A percentile compares a stretch with the other conserved stretches of the same genome.
Evolutionary conservation across 176 grass and related monocot species (phyloP).

Genomic region (Guadua angustifolia): DNA sequence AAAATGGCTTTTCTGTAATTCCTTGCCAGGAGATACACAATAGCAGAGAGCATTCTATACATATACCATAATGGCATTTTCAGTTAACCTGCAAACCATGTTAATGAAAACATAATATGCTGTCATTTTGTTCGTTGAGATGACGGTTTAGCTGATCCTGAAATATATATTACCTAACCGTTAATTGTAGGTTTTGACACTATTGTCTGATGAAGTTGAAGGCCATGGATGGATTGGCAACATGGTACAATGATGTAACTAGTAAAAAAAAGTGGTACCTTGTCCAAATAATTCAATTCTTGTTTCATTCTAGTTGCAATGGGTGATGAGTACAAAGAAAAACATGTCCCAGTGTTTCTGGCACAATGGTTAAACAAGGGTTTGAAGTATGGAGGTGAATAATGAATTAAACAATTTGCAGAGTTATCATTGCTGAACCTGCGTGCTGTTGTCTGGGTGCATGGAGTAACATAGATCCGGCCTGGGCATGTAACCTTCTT

Average conservation of each 20-base stretch:
- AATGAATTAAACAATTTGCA: not conserved
- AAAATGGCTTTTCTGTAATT: conserved; percentile 14
- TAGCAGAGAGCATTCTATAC: not conserved
- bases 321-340: not conserved
- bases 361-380: conserved; percentile 19
- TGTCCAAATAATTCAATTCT: not conserved
- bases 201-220: not conserved
- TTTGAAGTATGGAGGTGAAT: conserved; percentile 19
- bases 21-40: not conserved
- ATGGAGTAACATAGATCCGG: conserved; percentile 47
- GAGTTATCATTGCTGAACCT: conserved; percentile 39
- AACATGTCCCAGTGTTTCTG: not conserved
- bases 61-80: conserved; percentile 20
- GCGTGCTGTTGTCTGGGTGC: conserved; percentile 27
- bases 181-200: conserved; percentile 3
- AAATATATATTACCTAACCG: not conserved
- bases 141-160: not conserved
- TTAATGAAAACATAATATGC: not conserved
- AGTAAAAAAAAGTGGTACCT: conserved; percentile 6
- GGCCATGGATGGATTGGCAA: not conserved
- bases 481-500: conserved; percentile 73
- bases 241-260: not conserved
- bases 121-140: not conserved
- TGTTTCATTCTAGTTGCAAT: conserved; percentile 10
- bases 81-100: not conserved